Conservation (phyloP, 73 alveolate species). For the Paramecium primaurelia region DNA sequence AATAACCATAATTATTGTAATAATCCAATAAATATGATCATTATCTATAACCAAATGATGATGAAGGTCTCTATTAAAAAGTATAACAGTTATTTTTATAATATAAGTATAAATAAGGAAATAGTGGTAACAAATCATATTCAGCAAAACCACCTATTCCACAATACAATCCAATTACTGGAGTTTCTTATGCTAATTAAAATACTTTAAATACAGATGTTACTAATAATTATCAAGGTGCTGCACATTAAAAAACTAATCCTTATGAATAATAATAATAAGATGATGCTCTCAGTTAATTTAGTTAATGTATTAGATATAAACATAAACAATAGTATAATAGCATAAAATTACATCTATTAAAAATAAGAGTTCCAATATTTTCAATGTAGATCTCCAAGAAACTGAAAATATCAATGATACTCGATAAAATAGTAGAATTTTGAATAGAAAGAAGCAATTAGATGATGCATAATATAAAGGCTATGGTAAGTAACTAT, state of each 20-base stretch:
- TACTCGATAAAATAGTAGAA: neutral
- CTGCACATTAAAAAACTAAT: neutral
- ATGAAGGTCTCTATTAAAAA: neutral
- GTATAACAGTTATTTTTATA: neutral
- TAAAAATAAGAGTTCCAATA: constrained; percentile 10
- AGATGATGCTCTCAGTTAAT: constrained; percentile 27
- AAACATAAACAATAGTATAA: neutral
- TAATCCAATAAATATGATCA: neutral
- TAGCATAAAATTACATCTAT: neutral
- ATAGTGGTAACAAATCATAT: neutral
- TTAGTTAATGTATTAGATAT: neutral
- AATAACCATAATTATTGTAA: constrained; percentile 2
- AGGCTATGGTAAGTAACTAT: constrained; percentile 1
- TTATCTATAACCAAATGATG: neutral
- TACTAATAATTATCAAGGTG: neutral
- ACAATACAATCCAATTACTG: constrained; percentile 15
- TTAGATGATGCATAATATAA: constrained; percentile 8
- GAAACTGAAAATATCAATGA: neutral
- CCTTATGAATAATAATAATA: neutral
- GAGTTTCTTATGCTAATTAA: neutral
- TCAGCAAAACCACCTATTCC: neutral
- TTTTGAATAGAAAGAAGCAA: neutral
- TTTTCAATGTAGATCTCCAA: constrained; percentile 4
- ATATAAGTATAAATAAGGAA: neutral
- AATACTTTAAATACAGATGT: neutral